Evolutionary conservation across 441 rosid species (phyloP), one percentile per base, ranked within the genome.

Genomic region (Dalechampia spathulata): DNA sequence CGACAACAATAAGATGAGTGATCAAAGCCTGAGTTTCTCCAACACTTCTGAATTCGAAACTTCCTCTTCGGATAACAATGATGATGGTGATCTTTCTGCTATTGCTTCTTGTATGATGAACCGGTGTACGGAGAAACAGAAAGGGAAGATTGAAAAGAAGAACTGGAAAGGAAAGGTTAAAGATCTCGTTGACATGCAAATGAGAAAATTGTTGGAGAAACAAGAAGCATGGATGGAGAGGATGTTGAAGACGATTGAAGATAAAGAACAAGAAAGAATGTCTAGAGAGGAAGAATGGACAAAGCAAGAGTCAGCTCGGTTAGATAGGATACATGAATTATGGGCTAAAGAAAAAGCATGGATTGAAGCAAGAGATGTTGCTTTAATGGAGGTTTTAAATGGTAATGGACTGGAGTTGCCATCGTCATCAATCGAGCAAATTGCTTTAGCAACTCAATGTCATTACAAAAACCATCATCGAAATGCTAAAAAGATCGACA

Each of bases 201-300:
- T 79, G 81, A 67, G 62, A 61, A 78, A 67, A 67, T 13, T 82
- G 58, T 38, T 69, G 47, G 81, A 73, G 41, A 71, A 60, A 11
- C 87, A 82, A 61, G 87, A 82, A 63, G 74, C 60, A 0, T 77
- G 81, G 85, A 79, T 79, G 83, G 83, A 73, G 75, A 82, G 61
- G 57, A 82, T 74, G 77, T 3, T 75, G 82, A 77, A 67, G 43
- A 65, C 61, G 8, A 64, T 82, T 40, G 83, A 77, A 61, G 79
- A 67, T 27, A 79, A 62, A 66, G 88, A 82, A 74, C 57, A 69
- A 59, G 81, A 77, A 52, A 71, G 83, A 42, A 32, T 64, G 40
- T 32, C 6, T 21, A 71, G 65, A 48, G 88, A 82, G 10, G 76
- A 75, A 63, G 76, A 75, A 58, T 71, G 85, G 83, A 67, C 69